phyloP scores from a whole-genome alignment of 345 rosid species.

The Populus pruinosa region DNA sequence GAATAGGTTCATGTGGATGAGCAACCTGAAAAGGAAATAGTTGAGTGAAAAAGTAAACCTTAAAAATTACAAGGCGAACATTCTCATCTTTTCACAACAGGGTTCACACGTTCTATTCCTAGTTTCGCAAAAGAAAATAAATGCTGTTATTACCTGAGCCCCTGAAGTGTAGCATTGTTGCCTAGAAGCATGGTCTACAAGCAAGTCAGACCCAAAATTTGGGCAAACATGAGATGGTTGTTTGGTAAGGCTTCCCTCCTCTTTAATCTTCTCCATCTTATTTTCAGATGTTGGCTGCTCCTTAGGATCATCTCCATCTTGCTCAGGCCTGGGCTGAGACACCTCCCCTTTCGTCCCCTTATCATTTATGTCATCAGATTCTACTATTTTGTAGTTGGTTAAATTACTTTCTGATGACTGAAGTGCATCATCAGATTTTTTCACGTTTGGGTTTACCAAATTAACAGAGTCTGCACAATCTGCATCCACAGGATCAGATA shows the following conservation, averaged over 20 bases:
- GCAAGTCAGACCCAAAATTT: conserved; percentile 18
- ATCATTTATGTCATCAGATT: conserved; percentile 14
- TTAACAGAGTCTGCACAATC: conserved; percentile 33
- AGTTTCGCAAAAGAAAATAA: background rate
- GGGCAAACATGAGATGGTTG: conserved; percentile 16
- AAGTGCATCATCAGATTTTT: conserved; percentile 18
- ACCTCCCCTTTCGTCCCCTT: conserved; percentile 7
- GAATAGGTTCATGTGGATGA: conserved; percentile 21
- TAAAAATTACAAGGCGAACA: background rate
- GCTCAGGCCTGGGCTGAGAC: conserved; percentile 2
- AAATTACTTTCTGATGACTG: conserved; percentile 20
- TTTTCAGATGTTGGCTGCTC: conserved; percentile 15
- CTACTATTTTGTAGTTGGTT: conserved; percentile 1
- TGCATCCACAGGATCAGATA: conserved; percentile 36
- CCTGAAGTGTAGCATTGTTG: conserved; percentile 19
- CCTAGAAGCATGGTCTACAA: conserved; percentile 20
- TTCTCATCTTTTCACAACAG: conserved; percentile 5
- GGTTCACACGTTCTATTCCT: background rate
- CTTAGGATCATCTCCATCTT: conserved; percentile 17
- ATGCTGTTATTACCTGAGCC: conserved; percentile 31
- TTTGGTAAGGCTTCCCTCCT: conserved; percentile 10
- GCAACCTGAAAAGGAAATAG: conserved; percentile 12
- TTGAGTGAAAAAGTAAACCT: conserved; percentile 6
- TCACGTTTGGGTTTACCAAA: conserved; percentile 1
- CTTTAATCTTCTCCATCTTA: conserved; percentile 7